Evolutionary conservation across 2,329 filamentous ascomycete species (phyloP), one percentile per base, ranked within the genome.

Genomic region (Alternaria sp.): DNA sequence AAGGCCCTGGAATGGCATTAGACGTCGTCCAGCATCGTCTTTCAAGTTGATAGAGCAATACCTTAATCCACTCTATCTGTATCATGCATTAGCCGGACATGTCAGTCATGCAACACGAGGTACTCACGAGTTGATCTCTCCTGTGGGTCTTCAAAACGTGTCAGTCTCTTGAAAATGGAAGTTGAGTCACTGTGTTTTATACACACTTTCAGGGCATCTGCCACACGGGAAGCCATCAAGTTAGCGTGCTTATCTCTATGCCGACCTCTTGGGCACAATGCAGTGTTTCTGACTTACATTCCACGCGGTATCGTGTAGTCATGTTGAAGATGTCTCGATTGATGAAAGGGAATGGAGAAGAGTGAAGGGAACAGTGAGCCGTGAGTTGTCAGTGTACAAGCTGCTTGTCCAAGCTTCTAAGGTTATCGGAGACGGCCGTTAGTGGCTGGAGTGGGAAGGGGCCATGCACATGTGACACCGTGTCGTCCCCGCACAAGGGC

Each of bases 21-120:
- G 34, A 16, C 32, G 22, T 11, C 22, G 20, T 60, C 40, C 63
- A 34, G 27, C 20, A 2, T 41, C 25, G 25, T 14, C 34, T 11
- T 18, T 4, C 30, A n/a, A 28, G 14, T 34, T 4, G 7, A 20
- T 5, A 10, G 14, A 16, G n/a, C 25, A 9, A 56, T 80, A 85
- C 84, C 81, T 99, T 98, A 84, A 98, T 92, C 94, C 94, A 98
- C 90, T 97, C 93, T 60, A 87, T 87, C 83, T 86, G 9, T 25
- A 10, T 22, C 28, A 40, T 41, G 12, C 32, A 46, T 74, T 57
- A 74, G 70, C 57, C 25, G 30, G 14, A 28, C 20, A 44, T 22
- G 34, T 8, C 16, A 30, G 22, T 34, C 20, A 4, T 34, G 6
- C 3, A 30, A 46, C n/a, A 10, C 28, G 30, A 28, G 34, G 45